Base-by-base conservation (phyloP, 2,329 filamentous ascomycete species). In the Exutisphaerella laricina region DNA sequence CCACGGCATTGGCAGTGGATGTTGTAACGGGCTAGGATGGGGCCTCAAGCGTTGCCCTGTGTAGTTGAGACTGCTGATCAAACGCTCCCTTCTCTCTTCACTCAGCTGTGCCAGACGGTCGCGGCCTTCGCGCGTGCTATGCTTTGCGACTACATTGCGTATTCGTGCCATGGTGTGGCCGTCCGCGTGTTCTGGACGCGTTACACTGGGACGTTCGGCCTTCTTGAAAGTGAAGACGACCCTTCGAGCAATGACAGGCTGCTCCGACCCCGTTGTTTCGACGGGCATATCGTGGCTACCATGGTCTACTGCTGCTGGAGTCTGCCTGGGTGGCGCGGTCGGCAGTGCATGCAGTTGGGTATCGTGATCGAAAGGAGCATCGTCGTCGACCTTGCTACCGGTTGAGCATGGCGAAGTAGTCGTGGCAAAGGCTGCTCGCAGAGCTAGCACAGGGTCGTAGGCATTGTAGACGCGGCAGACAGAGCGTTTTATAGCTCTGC, bases 391-490 rank as follows among this genome's bases (percentile, higher is more conserved):
- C 23, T 44, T 18, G 17, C 30, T 26, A 38, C 37, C 41, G 21
- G 9, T 25, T 18, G 31, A 20, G 21, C n/a, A n/a, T n/a, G n/a
- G n/a, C n/a, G n/a, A 26, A 7, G 23, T 12, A 26, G 39, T 38
- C 20, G 46, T 41, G 25, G 35, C 28, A 39, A 59, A 58, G 6
- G 55, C 45, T 18, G 45, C 39, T 18, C 45, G 46, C 7, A 59
- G 48, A 12, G 55, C 55, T 32, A 41, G 38, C n/a, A 36, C 31
- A 4, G 45, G 23, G 34, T 45, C 49, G 51, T 54, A 59, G 10
- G 57, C 55, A 46, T 58, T 58, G 25, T 22, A 39, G 4, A 49
- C 49, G 30, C 38, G 34, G 38, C 55, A 59, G 9, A 43, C 43
- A 20, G 39, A 34, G 39, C 51, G 53, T 43, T 31, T 32, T 21